These are phyloP conservation scores for Hanseniaspora thailandica DNA, from an alignment of 805 yeast species.

Conservation along the genomic window DNA sequence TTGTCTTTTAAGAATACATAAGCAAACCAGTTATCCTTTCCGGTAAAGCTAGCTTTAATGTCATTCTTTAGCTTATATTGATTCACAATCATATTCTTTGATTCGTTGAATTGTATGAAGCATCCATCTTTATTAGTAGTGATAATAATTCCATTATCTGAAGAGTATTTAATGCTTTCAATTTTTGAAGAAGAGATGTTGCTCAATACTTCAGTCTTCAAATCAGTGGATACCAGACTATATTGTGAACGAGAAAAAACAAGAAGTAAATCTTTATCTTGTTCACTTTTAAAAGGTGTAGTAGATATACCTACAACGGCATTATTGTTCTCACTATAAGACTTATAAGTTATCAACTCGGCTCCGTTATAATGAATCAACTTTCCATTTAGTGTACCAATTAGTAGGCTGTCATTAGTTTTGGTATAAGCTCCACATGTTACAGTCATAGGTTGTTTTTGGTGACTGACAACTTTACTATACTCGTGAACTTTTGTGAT, in stretches of 20 bases:
- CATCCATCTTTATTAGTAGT: conserved; percentile 44
- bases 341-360: neutral
- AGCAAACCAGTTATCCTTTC: neutral
- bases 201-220: neutral
- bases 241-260: neutral
- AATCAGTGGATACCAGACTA: neutral
- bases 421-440: neutral
- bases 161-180: conserved; percentile 13
- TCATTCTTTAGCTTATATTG: neutral
- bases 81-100: neutral
- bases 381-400: conserved; percentile 10
- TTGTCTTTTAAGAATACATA: neutral
- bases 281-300: neutral
- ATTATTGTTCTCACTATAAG: neutral
- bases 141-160: conserved; percentile 33
- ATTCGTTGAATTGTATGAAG: neutral
- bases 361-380: neutral
- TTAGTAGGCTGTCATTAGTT: neutral
- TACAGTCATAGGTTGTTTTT: neutral
- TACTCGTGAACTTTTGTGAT: neutral
- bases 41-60: neutral
- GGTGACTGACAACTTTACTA: neutral
- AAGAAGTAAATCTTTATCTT: neutral
- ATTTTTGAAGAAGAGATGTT: conserved; percentile 5
- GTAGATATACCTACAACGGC: neutral